Conservation (phyloP, 805 yeast species). For the Candida hungchunana region DNA sequence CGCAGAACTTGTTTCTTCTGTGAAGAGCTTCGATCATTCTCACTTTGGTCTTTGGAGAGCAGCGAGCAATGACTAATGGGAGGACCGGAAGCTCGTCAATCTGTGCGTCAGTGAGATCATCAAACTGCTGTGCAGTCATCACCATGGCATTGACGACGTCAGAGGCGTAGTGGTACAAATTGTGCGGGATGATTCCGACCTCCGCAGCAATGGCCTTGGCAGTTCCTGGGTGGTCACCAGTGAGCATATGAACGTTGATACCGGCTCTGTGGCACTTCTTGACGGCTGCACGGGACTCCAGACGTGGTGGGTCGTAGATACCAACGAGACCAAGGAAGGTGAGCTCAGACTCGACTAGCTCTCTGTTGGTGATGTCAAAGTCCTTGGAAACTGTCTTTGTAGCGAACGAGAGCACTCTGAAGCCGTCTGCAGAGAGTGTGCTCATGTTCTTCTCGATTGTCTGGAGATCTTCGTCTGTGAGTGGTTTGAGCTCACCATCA, state of each 20-base stretch:
- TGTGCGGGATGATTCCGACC: conserved; percentile 68
- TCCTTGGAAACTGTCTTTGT: conserved; percentile 32
- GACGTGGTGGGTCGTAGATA: conserved; percentile 76
- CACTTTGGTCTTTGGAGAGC: conserved; percentile 80
- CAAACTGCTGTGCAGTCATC: conserved; percentile 73
- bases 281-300: conserved; percentile 63
- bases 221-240: conserved; percentile 79
- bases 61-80: conserved; percentile 76
- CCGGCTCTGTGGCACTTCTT: conserved; percentile 69
- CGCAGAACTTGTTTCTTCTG: conserved; percentile 58
- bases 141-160: conserved; percentile 63
- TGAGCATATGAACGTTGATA: conserved; percentile 74
- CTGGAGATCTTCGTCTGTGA: conserved; percentile 38
- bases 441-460: conserved; percentile 53
- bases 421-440: conserved; percentile 57
- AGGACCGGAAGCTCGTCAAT: conserved; percentile 61
- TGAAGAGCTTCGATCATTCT: conserved; percentile 75
- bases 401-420: conserved; percentile 73
- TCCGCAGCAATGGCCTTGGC: conserved; percentile 78
- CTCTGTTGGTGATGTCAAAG: conserved; percentile 34
- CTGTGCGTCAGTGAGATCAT: conserved; percentile 53
- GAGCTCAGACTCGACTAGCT: conserved; percentile 46
- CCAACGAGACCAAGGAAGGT: conserved; percentile 68
- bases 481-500: conserved; percentile 28
- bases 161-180: conserved; percentile 50